A percentile compares a stretch with the other conserved stretches of the same genome.
Conservation (phyloP, 1,139 yeast genomes). For the Pichia sp. region DNA sequence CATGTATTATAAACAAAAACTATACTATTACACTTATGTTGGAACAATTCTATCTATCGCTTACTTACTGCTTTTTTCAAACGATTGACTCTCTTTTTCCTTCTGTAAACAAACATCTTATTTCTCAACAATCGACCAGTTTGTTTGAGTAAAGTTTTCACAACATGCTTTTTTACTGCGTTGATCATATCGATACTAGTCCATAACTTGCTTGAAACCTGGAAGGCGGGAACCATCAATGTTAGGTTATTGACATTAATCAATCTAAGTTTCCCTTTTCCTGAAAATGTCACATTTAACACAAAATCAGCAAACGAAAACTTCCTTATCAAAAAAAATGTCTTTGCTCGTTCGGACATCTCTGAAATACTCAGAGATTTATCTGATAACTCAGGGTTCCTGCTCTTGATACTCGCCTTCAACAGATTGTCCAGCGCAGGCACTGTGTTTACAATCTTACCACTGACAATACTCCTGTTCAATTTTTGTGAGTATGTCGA, state of each 20-base stretch:
- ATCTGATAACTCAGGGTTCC: background rate
- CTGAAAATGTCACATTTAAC: constrained; percentile 54
- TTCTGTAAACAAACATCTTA: constrained; percentile 37
- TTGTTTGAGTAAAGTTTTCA: constrained; percentile 53
- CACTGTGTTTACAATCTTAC: background rate
- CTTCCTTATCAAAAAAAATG: constrained; percentile 50
- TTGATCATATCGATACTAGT: constrained; percentile 53
- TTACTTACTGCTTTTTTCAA: constrained; percentile 5
- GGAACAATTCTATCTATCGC: background rate
- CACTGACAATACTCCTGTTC: constrained; percentile 8
- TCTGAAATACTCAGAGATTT: background rate
- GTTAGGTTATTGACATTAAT: constrained; percentile 60
- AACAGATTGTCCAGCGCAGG: constrained; percentile 6
- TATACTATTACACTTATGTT: too few relatives aligned
- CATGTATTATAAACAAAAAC: background rate
- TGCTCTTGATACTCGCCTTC: background rate
- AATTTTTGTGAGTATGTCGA: constrained; percentile 9
- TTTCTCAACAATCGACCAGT: constrained; percentile 55
- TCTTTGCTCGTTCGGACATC: constrained; percentile 58
- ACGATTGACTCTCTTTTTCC: constrained; percentile 16
- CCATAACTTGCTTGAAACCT: constrained; percentile 45
- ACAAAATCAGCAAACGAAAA: constrained; percentile 45
- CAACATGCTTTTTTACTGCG: constrained; percentile 46
- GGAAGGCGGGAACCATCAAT: constrained; percentile 50
- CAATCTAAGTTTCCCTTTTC: constrained; percentile 52